Percentiles rank a stretch among this genome's conserved stretches.
phyloP scores from a whole-genome alignment of 148 eudicot species.

The Persicaria tinctoria region DNA sequence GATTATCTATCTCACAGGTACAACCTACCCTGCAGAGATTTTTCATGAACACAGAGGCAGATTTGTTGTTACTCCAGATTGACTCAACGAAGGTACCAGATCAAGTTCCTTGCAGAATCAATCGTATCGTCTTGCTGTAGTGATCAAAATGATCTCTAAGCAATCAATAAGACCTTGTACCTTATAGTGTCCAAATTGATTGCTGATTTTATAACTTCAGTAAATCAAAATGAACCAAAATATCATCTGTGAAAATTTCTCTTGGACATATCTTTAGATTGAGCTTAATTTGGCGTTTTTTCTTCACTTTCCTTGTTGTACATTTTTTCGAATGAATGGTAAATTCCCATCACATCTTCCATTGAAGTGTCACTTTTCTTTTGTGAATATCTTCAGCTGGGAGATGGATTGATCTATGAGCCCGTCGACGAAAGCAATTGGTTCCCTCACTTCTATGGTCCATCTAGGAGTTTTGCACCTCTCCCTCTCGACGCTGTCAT shows the following conservation, averaged over 20 bases:
- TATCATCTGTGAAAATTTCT: background rate
- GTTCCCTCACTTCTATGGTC: slow-evolving; percentile 95
- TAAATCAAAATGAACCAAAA: background rate
- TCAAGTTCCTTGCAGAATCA: background rate
- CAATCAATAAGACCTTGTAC: background rate
- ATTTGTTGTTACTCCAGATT: slow-evolving; percentile 71
- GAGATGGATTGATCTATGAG: slow-evolving; percentile 85
- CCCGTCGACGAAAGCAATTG: slow-evolving; percentile 50
- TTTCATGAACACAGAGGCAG: slow-evolving; percentile 37
- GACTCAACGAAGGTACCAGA: slow-evolving; percentile 56
- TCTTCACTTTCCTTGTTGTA: too few species aligned
- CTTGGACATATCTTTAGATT: background rate
- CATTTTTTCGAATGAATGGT: too few species aligned
- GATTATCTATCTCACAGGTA: slow-evolving; percentile 41
- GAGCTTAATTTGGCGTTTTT: background rate
- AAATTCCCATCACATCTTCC: too few species aligned
- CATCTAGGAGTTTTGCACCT: slow-evolving; percentile 72
- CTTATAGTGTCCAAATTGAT: background rate
- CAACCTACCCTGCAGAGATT: slow-evolving; percentile 62
- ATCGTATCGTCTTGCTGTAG: background rate
- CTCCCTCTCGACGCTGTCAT: slow-evolving; percentile 62
- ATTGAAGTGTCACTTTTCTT: background rate
- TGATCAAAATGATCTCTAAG: background rate
- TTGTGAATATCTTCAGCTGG: slow-evolving; percentile 42
- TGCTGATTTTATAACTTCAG: background rate